phyloP scores from a whole-genome alignment of 768 basidiomycete species.

The Lactarius pseudohatsudake region DNA sequence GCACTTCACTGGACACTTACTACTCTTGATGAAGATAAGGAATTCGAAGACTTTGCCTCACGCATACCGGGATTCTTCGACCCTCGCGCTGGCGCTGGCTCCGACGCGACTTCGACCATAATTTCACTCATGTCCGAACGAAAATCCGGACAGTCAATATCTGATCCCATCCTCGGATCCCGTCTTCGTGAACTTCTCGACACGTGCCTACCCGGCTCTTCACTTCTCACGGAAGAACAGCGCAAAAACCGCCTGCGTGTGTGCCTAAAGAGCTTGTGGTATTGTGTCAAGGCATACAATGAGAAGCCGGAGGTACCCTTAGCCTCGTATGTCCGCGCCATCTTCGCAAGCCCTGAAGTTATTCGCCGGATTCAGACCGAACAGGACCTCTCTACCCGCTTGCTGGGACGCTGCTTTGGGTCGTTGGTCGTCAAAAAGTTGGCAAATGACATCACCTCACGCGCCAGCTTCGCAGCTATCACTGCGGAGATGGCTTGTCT shows the following conservation, averaged over 20 bases:
- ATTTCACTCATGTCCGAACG: neutral
- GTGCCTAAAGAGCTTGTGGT: neutral
- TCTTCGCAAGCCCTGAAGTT: neutral
- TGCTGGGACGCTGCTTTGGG: neutral
- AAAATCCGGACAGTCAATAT: no score
- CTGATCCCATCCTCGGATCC: neutral
- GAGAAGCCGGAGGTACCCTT: neutral
- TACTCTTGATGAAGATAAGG: neutral
- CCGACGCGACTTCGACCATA: neutral
- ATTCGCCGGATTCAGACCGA: neutral
- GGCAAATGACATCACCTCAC: neutral
- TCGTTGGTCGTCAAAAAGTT: neutral
- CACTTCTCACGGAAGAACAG: neutral
- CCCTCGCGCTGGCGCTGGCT: no score
- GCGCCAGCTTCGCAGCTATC: neutral
- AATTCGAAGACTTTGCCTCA: neutral
- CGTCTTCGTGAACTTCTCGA: neutral
- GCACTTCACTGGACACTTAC: slow-evolving; percentile 1
- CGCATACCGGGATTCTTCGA: slow-evolving; percentile 6
- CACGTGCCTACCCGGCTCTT: neutral
- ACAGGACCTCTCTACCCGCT: neutral
- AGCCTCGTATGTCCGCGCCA: neutral
- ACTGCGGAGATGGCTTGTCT: neutral
- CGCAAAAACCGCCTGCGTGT: neutral
- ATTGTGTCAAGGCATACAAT: neutral